These are phyloP conservation scores for Trametes coccinea DNA, from an alignment of 768 basidiomycete genomes.

Conservation along the genomic window DNA sequence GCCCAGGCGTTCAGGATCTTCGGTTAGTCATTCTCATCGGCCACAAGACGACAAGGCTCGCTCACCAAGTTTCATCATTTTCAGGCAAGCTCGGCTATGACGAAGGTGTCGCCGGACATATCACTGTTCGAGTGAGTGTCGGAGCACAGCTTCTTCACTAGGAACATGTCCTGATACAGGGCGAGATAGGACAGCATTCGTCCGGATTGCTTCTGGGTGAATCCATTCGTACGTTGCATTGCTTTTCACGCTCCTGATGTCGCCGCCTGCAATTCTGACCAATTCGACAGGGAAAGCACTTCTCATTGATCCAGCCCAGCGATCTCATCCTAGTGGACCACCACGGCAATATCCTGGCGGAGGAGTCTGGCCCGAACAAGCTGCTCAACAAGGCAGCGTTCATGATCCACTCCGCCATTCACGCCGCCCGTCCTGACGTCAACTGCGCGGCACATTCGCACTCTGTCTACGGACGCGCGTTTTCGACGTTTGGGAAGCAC, in stretches of 20 bases:
- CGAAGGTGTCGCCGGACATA: slow-evolving; percentile 52
- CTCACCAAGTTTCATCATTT: neutral
- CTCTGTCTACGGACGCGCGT: slow-evolving; percentile 39
- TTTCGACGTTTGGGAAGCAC: slow-evolving; percentile 36
- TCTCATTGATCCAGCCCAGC: slow-evolving; percentile 44
- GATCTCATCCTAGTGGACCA: slow-evolving; percentile 50
- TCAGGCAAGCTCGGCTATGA: slow-evolving; percentile 42
- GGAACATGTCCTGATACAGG: neutral
- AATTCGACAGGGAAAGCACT: slow-evolving; percentile 41
- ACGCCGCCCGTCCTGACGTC: slow-evolving; percentile 38
- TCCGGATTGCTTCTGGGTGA: slow-evolving; percentile 49
- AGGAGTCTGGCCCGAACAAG: slow-evolving; percentile 35
- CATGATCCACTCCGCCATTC: slow-evolving; percentile 40
- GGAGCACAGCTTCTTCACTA: neutral
- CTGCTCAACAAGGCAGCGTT: slow-evolving; percentile 41
- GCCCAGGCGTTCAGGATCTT: slow-evolving; percentile 50
- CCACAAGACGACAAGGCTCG: neutral
- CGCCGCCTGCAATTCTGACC: neutral
- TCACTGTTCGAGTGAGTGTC: slow-evolving; percentile 42
- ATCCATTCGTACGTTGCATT: slow-evolving; percentile 39
- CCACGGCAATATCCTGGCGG: slow-evolving; percentile 32
- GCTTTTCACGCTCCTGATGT: neutral
- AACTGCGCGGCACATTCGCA: slow-evolving; percentile 38
- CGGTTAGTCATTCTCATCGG: slow-evolving; percentile 29
- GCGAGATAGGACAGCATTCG: slow-evolving; percentile 39